Percentiles rank a stretch among this genome's conserved stretches.
phyloP scores from a whole-genome alignment of 1,139 yeast species.

The Yamadazyma trypodendri region DNA sequence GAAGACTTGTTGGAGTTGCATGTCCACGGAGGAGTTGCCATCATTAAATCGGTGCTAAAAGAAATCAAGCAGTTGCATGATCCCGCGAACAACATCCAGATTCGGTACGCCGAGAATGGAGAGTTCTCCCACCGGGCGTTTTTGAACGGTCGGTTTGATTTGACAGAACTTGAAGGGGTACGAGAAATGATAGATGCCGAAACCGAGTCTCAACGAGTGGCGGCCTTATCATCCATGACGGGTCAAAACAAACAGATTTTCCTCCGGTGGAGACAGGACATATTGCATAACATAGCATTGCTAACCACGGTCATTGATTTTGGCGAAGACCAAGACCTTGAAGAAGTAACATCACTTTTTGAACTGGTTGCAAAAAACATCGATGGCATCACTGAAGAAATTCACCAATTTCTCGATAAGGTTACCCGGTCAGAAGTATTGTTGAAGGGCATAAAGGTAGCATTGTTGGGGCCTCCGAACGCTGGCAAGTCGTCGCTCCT shows the following conservation, averaged over 20 bases:
- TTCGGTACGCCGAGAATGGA: constrained; percentile 88
- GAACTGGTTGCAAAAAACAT: constrained; percentile 48
- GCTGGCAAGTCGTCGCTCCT: constrained; percentile 92
- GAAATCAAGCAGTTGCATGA: constrained; percentile 58
- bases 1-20: constrained; percentile 88
- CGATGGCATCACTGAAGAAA: constrained; percentile 37
- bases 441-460: constrained; percentile 69
- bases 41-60: constrained; percentile 63
- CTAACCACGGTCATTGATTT: constrained; percentile 90
- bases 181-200: constrained; percentile 91
- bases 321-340: constrained; percentile 91
- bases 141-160: constrained; percentile 60
- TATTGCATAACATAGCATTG: constrained; percentile 68
- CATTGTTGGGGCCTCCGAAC: constrained; percentile 88
- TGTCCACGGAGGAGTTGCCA: constrained; percentile 91
- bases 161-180: constrained; percentile 90
- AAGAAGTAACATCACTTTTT: constrained; percentile 54
- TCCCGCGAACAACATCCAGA: constrained; percentile 36
- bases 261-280: constrained; percentile 61
- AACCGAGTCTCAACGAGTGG: constrained; percentile 80
- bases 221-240: constrained; percentile 70
- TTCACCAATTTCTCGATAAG: constrained; percentile 48
- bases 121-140: constrained; percentile 89
- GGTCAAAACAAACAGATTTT: constrained; percentile 64
- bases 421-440: constrained; percentile 64